A percentile compares a stretch with the other conserved stretches of the same genome.
phyloP scores from a whole-genome alignment of 805 yeast species.

The Nematodospora valgi region DNA sequence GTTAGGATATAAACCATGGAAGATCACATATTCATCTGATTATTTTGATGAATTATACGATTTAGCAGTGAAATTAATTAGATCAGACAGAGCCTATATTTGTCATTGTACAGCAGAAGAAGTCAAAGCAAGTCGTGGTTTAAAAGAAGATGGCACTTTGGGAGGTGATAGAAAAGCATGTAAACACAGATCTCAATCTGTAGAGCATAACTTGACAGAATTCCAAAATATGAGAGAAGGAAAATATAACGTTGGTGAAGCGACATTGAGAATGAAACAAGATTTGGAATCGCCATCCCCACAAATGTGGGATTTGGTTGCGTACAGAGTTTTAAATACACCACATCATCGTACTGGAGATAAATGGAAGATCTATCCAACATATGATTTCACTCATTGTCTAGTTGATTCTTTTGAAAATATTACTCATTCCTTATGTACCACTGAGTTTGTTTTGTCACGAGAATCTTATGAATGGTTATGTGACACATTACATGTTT shows the following conservation, averaged over 20 bases:
- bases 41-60: slow-evolving; percentile 87
- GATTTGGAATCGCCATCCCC: slow-evolving; percentile 88
- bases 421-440: slow-evolving; percentile 93
- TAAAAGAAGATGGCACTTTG: slow-evolving; percentile 84
- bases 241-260: slow-evolving; percentile 82
- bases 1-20: slow-evolving; percentile 95
- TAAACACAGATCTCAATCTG: slow-evolving; percentile 63
- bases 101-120: slow-evolving; percentile 93
- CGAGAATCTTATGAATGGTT: slow-evolving; percentile 98
- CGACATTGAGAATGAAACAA: slow-evolving; percentile 95
- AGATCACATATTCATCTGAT: slow-evolving; percentile 92
- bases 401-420: slow-evolving; percentile 96
- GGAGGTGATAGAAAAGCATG: slow-evolving; percentile 92
- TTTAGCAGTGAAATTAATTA: slow-evolving; percentile 80
- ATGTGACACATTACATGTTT: slow-evolving; percentile 91
- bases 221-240: slow-evolving; percentile 94
- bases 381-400: slow-evolving; percentile 99
- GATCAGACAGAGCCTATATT: slow-evolving; percentile 74
- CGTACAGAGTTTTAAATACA: slow-evolving; percentile 89
- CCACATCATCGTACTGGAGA: slow-evolving; percentile 96
- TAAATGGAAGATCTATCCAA: slow-evolving; percentile 97
- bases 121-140: slow-evolving; percentile 86
- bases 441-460: slow-evolving; percentile 88
- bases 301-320: slow-evolving; percentile 99
- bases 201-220: slow-evolving; percentile 72